Evolutionary conservation across 2,329 filamentous ascomycete genomes (phyloP), one percentile per base, ranked within the genome.

Genomic region (Colletotrichum godetiae): DNA sequence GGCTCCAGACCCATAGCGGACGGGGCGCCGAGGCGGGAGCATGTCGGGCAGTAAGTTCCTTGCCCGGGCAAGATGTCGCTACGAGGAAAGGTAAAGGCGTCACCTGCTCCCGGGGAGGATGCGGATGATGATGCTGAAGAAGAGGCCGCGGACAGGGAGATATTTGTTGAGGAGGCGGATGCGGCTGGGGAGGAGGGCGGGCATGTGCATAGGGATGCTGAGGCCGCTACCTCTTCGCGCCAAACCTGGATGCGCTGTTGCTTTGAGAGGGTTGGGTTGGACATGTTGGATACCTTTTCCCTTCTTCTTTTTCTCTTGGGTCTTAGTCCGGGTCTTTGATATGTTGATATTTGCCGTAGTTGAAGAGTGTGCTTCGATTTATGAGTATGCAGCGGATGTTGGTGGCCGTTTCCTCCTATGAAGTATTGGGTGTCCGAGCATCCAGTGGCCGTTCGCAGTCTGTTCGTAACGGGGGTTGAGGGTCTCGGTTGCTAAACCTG

Each of bases 171-270:
- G 27, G 71, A 73, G 35, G 68, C 80, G 19, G 79, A 76, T 53
- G 80, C 75, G 10, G 78, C 78, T n/a, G 79, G 76, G 13, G 81
- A 78, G 58, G 79, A 80, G 27, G 76, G 76, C 5, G 80, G 78
- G 67, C 80, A 82, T 63, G 75, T 77, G 76, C 83, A 84, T 15
- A 80, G 79, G 24, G 78, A 77, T 46, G 78, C 78, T 60, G 82
- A 80, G 27, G 80, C 78, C 46, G 81, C 81, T 60, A 89, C 86
- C 79, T 89, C 88, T 65, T 80, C 80, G 68, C 85, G 85, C 88
- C 88, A 90, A 72, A 86, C 82, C 72, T 86, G 79, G 75, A 89
- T 87, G 78, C 84, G 83, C 31, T 72, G 68, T 63, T 69, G 70
- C 46, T 71, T 67, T 29, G 59, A 49, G 49, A 68, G 22, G 10